Evolutionary conservation across 768 basidiomycete species (phyloP).

Genomic region (Pulveroboletus sp.): DNA sequence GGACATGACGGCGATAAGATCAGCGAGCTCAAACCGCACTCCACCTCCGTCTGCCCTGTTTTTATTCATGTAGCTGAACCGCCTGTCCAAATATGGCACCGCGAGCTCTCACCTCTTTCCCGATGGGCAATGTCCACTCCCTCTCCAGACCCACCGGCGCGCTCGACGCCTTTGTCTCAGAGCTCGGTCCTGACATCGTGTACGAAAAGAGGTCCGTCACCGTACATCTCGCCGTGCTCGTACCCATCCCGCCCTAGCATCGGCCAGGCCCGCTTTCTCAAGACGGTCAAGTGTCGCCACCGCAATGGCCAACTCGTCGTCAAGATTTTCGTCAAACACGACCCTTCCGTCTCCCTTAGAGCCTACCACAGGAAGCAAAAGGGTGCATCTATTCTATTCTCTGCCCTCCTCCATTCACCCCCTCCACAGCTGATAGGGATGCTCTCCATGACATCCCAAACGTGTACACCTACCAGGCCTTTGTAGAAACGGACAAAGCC

Average conservation of each 20-base stretch:
- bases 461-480: constrained; percentile 82
- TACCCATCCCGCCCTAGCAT: constrained; percentile 11
- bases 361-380: constrained; percentile 76
- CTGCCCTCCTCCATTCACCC: not conserved
- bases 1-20: not conserved
- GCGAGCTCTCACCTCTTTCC: constrained; percentile 1
- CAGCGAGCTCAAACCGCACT: not conserved
- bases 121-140: constrained; percentile 76
- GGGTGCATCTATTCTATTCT: constrained; percentile 35
- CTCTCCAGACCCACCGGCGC: constrained; percentile 73
- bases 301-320: constrained; percentile 78
- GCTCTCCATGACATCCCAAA: constrained; percentile 80
- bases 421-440: constrained; percentile 71
- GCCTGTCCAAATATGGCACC: constrained; percentile 1
- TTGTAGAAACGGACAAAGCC: constrained; percentile 93
- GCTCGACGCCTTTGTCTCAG: constrained; percentile 85
- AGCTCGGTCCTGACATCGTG: constrained; percentile 79
- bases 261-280: constrained; percentile 40
- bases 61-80: not conserved
- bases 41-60: constrained; percentile 1
- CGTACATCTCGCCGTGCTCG: not conserved
- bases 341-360: constrained; percentile 74
- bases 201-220: constrained; percentile 83
- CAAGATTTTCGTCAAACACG: constrained; percentile 95
- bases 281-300: constrained; percentile 87